phyloP scores from a whole-genome alignment of 2,329 filamentous ascomycete genomes.

The Diplodia seriata region DNA sequence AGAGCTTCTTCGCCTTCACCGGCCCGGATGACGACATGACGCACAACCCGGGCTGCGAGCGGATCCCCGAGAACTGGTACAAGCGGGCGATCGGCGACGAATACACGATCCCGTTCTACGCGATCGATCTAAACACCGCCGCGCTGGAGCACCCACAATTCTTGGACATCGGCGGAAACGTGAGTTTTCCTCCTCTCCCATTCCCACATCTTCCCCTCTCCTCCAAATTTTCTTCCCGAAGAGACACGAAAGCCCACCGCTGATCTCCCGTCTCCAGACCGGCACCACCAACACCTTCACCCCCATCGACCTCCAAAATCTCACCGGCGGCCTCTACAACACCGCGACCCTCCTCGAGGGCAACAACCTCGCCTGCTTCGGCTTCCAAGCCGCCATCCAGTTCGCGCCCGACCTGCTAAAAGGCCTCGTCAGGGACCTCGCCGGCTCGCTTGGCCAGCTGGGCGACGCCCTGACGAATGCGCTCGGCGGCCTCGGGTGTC shows the following conservation, averaged over 20 bases:
- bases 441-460: slow-evolving; percentile 44
- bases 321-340: slow-evolving; percentile 54
- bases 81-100: slow-evolving; percentile 11
- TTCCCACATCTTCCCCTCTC: slow-evolving; percentile 38
- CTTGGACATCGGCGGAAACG: slow-evolving; percentile 47
- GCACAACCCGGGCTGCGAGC: slow-evolving; percentile 15
- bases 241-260: neutral
- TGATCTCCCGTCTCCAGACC: neutral
- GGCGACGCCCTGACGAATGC: slow-evolving; percentile 42
- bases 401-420: slow-evolving; percentile 52
- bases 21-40: slow-evolving; percentile 7
- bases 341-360: slow-evolving; percentile 51
- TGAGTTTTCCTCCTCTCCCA: slow-evolving; percentile 38
- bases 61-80: slow-evolving; percentile 31
- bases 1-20: slow-evolving; percentile 27
- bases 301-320: slow-evolving; percentile 44
- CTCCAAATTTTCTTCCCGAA: neutral
- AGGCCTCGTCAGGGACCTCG: slow-evolving; percentile 46
- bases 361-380: slow-evolving; percentile 58
- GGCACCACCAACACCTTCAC: slow-evolving; percentile 42
- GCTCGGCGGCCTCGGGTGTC: slow-evolving; percentile 33
- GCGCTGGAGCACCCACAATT: slow-evolving; percentile 43
- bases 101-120: slow-evolving; percentile 17
- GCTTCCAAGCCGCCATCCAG: slow-evolving; percentile 50
- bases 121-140: slow-evolving; percentile 8